Base-by-base conservation (phyloP, 176 grass and related monocot genomes). In the Oryza punctata region DNA sequence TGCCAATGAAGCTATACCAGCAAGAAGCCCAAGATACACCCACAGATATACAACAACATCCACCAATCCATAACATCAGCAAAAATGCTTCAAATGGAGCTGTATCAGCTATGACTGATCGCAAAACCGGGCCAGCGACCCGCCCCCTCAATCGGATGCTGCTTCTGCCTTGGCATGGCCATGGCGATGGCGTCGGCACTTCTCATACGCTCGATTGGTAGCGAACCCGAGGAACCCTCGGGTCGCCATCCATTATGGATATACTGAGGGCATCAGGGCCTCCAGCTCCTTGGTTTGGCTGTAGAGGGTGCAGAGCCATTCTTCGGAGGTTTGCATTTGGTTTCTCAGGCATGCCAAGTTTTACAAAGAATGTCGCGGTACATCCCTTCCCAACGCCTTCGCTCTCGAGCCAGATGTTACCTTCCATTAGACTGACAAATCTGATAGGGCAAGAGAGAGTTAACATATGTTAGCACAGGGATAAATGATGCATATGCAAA, bases 401-500 rank as follows among this genome's bases (percentile, higher is more conserved):
- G 37, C 88, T 94, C 61, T 94, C 82, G 1, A 95, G 78, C 93
- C 93, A 88, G 23, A 95, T 95, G 44, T 90, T 78, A 27, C 93
- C 93, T 73, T 88, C 85, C 93, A 95, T 95, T 18, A 95, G 63
- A 61, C 59, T 16, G 0, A 95, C 85, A 78, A 95, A 92, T 82
- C 93, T 95, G 75, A 81, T 82, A 43, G 70, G n/a, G 75, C 64
- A 23, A 10, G 19, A 69, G 19, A 79, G 38, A 43, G 38, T 15
- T 83, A 57, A 49, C 12, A 40, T 2, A 40, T n/a, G 18, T 87
- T 64, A 88, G 70, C 16, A 0, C 63, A 1, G 1, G 27, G 23
- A 71, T 46, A 24, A 24, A 44, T 63, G 21, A 44, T 63, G 21
- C 16, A 84, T 59, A 50, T 27, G 65, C 12, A 88, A 70, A 88